Evolutionary conservation across 306 rosid genomes (phyloP), one percentile per base, ranked within the genome.

Genomic region (Sindora glabra): DNA sequence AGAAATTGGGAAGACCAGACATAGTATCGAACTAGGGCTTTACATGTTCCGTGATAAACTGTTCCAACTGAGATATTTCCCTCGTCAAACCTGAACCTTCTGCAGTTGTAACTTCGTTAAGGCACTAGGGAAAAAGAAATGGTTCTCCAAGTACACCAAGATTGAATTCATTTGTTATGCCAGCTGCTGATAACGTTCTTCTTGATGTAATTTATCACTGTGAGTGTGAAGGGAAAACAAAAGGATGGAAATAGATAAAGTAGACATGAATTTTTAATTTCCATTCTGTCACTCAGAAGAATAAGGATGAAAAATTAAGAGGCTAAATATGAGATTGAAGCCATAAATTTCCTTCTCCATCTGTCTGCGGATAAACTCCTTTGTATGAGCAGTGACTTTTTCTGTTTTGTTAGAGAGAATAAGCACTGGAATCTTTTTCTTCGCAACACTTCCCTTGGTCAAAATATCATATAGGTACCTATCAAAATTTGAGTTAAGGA

Each of bases 321-420:
- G 71, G 7, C 12, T 11, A 34, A 10, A 11, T 45, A 40, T 25
- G 38, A 26, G 48, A 67, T 29, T 15, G 39, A 69, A 77, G 70
- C 36, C 82, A 79, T 91, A 91, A 96, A 91, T 69, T 77, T 91
- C 97, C 70, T 91, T 91, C 77, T 91, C 97, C 64, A 91, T 53
- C 79, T 91, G 97, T 63, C 77, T 85, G 49, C 78, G 76, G 71
- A 90, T 90, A 58, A 90, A 90, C 49, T 87, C 97, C 82, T 90
- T 87, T 39, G 91, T 87, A 73, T 90, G 97, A 15, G 96, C 96
- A 53, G 97, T 87, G 59, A 91, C 96, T 69, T 87, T 87, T 81
- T 90, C 96, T 3, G 95, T 75, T 74, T 91, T 91, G 81, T 91
- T 91, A 89, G 95, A 91, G 46, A 91, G 84, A 75, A 91, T 77